Evolutionary conservation across 2,329 filamentous ascomycete genomes (phyloP).

Genomic region (Pseudopithomyces chartarum): DNA sequence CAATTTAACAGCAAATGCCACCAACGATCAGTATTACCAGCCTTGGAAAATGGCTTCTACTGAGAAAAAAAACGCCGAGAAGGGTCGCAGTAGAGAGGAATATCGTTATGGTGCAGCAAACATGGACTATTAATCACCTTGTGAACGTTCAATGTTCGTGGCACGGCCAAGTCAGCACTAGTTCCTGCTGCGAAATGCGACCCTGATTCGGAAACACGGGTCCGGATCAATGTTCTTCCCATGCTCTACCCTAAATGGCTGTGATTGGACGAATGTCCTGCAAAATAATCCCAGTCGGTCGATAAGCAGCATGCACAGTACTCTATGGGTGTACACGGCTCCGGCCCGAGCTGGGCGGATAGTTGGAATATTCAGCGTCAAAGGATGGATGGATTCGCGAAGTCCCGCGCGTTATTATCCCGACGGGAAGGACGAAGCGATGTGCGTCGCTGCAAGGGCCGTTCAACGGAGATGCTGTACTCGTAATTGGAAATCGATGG

Average conservation of each 20-base stretch:
- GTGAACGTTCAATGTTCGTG: no score
- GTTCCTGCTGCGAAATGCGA: background rate
- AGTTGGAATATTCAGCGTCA: background rate
- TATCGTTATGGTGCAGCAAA: no score
- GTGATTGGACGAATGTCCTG: background rate
- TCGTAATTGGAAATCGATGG: background rate
- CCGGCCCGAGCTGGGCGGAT: no score
- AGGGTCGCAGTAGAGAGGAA: no score
- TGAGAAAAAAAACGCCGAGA: no score
- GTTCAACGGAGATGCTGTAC: constrained; percentile 1
- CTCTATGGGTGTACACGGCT: no score
- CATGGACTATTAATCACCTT: no score
- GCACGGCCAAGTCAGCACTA: background rate
- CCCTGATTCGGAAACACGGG: background rate
- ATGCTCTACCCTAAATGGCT: background rate
- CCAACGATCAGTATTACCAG: no score
- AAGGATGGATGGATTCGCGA: background rate
- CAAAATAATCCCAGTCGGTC: background rate
- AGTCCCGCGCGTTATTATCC: background rate
- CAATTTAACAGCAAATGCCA: no score
- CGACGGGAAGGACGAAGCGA: constrained; percentile 1
- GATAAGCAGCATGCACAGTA: no score
- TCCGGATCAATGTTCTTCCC: background rate
- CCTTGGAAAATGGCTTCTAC: no score
- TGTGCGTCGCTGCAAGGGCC: background rate